phyloP scores from a whole-genome alignment of 2,329 filamentous ascomycete species.

The Didymella lethalis region DNA sequence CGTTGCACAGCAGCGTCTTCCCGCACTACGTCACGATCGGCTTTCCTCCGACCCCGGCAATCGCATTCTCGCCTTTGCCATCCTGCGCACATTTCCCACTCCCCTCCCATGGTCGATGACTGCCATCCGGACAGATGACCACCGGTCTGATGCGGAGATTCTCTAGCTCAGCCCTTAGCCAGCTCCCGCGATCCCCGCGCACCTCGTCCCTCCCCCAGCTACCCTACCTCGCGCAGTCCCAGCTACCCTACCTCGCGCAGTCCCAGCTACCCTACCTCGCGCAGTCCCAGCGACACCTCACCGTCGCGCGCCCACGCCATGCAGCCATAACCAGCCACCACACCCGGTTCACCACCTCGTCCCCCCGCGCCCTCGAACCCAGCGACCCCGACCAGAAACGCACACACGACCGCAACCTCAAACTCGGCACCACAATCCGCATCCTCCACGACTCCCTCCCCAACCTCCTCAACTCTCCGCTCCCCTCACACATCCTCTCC shows the following conservation, averaged over 20 bases:
- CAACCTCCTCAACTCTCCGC: conserved; percentile 66
- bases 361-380: conserved; percentile 38
- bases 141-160: conserved; percentile 58
- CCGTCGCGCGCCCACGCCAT: conserved; percentile 43
- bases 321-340: conserved; percentile 40
- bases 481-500: conserved; percentile 69
- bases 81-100: conserved; percentile 15
- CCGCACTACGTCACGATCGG: conserved; percentile 29
- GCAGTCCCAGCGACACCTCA: conserved; percentile 46
- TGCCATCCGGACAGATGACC: conserved; percentile 49
- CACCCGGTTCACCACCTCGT: conserved; percentile 56
- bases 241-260: conserved; percentile 42
- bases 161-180: conserved; percentile 52
- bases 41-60: conserved; percentile 21
- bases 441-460: conserved; percentile 69
- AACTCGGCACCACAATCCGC: conserved; percentile 68
- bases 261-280: conserved; percentile 42
- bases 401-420: conserved; percentile 66
- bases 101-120: conserved; percentile 42
- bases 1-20: conserved; percentile 5
- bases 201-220: conserved; percentile 38
- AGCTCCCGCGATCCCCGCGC: conserved; percentile 30
- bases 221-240: conserved; percentile 45
- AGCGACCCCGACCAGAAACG: conserved; percentile 56
- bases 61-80: conserved; percentile 19